Percentiles rank a stretch among this genome's conserved stretches.
Evolutionary conservation across 805 yeast species (phyloP).

Genomic region (Suhomyces sp.): DNA sequence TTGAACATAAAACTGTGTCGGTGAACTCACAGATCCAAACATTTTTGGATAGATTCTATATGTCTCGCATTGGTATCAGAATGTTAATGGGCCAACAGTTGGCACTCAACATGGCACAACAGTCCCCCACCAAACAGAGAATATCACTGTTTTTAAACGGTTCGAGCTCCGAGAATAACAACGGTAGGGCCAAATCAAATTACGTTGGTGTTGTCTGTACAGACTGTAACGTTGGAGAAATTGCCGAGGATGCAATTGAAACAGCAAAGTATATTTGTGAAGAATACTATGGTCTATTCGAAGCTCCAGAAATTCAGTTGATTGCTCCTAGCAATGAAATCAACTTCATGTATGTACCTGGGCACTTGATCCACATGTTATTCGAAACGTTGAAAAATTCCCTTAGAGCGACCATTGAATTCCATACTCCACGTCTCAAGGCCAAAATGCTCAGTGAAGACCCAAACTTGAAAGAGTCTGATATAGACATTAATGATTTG

Average conservation of each 20-base stretch:
- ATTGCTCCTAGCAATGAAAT: conserved; percentile 71
- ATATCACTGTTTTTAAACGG: conserved; percentile 39
- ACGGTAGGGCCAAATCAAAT: conserved; percentile 38
- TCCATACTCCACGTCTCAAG: conserved; percentile 55
- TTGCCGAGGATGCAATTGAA: conserved; percentile 85
- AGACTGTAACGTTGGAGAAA: conserved; percentile 76
- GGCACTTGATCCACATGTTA: conserved; percentile 86
- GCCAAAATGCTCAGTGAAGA: conserved; percentile 38
- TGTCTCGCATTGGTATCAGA: conserved; percentile 88
- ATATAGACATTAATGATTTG: conserved; percentile 57
- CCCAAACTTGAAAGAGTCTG: conserved; percentile 37
- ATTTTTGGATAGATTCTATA: conserved; percentile 81
- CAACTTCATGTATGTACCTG: conserved; percentile 88
- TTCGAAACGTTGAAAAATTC: conserved; percentile 88
- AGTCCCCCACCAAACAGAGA: conserved; percentile 39
- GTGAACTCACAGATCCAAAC: conserved; percentile 75
- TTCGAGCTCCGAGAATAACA: conserved; percentile 11
- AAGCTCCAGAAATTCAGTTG: conserved; percentile 79
- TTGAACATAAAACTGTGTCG: conserved; percentile 42
- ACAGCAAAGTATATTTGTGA: conserved; percentile 89
- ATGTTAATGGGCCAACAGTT: conserved; percentile 95
- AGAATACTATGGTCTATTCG: conserved; percentile 83
- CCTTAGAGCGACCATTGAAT: conserved; percentile 84
- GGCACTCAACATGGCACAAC: conserved; percentile 71
- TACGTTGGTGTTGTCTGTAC: conserved; percentile 90